Evolutionary conservation across 2,329 filamentous ascomycete species (phyloP), one percentile per base, ranked within the genome.

Genomic region (Neofusicoccum umdonicola): DNA sequence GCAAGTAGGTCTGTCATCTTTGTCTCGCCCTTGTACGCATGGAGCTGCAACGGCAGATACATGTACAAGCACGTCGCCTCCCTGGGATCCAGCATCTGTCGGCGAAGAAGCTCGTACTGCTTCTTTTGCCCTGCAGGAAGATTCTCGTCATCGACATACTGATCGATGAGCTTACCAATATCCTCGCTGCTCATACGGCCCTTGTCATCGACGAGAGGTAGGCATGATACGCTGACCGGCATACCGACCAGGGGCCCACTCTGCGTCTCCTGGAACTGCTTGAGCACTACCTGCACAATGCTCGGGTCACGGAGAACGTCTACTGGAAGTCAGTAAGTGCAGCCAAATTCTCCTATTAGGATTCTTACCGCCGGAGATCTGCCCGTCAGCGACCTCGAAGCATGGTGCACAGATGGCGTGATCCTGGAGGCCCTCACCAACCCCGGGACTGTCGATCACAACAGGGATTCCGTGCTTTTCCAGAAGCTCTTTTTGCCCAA

Each of bases 231-330:
- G 31, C 69, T 70, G 13, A 73, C 52, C 7, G 69, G 69, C 51
- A 70, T 70, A 7, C 70, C 70, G 3, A 67, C 48, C 31, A 76
- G 54, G 0, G 73, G 72, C 1, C 73, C 71, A 1, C 58, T 62
- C 2, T 64, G 64, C 0, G 69, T 70, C 11, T 67, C 62, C 27
- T 71, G 58, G 52, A 74, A 73, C 17, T 69, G 65, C 34, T 71
- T 51, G 42, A 69, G n/a, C 3, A 62, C 51, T 6, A 65, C 61
- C 50, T 69, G 66, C 3, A 71, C 54, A 1, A 70, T 63, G 1
- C 68, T 65, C 0, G 69, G 69, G 48, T 73, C 67, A 7, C 68
- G 70, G 61, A 72, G 50, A 13, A 70, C 65, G 39, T 74, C 47
- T 62, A 12, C 37, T 12, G 1, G 7, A 9, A 11, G 31, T 61